phyloP scores from a whole-genome alignment of 371 early-diverging fungal species.

The Neoconidiobolus thromboides region DNA sequence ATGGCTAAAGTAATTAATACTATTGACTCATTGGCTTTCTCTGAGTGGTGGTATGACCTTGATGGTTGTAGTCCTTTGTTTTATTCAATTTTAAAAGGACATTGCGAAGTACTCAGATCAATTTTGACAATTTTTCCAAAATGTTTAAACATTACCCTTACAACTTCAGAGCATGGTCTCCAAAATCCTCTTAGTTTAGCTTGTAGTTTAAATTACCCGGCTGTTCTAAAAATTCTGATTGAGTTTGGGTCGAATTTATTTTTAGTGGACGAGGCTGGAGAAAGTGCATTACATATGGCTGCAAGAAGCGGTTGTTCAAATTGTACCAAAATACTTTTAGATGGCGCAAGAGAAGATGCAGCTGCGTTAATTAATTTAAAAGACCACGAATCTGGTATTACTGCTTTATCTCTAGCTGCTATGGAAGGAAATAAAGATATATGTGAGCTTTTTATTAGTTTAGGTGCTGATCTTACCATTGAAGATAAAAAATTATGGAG shows the following conservation, averaged over 20 bases:
- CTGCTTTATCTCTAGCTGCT: background rate
- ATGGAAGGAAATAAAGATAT: background rate
- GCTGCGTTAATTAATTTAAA: background rate
- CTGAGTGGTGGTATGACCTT: slow-evolving; percentile 31
- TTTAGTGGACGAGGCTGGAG: slow-evolving; percentile 38
- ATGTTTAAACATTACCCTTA: background rate
- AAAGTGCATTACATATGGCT: slow-evolving; percentile 37
- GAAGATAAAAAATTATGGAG: background rate
- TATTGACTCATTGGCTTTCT: background rate
- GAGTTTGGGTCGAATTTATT: slow-evolving; percentile 27
- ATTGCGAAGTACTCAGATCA: slow-evolving; percentile 22
- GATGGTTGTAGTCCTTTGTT: slow-evolving; percentile 52
- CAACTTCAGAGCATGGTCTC: background rate
- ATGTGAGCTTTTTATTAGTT: background rate
- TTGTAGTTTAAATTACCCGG: slow-evolving; percentile 7
- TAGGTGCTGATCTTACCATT: background rate
- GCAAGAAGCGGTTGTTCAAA: slow-evolving; percentile 26
- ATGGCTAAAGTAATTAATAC: slow-evolving; percentile 12
- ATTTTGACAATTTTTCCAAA: slow-evolving; percentile 22
- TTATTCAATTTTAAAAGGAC: slow-evolving; percentile 39
- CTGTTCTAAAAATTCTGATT: slow-evolving; percentile 24
- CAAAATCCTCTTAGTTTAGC: slow-evolving; percentile 10
- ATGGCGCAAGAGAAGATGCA: slow-evolving; percentile 5
- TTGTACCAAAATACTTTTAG: slow-evolving; percentile 28
- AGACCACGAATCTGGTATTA: background rate